Conservation (phyloP, 345 rosid species). For the Dimocarpus longan region DNA sequence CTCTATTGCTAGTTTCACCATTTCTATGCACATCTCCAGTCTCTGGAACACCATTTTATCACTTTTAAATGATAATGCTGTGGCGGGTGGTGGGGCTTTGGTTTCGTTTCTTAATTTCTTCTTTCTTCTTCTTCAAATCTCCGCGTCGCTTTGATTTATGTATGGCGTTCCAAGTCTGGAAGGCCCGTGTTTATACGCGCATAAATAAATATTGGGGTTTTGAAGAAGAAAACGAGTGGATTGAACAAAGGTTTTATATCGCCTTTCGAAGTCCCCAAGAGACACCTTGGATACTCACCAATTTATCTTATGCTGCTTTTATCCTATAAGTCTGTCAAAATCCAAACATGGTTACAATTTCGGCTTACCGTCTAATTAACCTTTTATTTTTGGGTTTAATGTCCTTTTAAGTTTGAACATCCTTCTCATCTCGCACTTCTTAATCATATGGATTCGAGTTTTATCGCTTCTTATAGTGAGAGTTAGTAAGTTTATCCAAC, state of each 20-base stretch:
- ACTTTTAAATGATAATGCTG: too few relatives aligned
- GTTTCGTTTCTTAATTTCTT: neutral
- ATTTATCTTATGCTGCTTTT: too few relatives aligned
- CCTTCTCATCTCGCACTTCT: too few relatives aligned
- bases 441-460: too few relatives aligned
- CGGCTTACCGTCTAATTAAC: too few relatives aligned
- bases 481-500: too few relatives aligned
- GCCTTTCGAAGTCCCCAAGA: conserved; percentile 17
- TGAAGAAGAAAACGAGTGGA: neutral
- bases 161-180: neutral
- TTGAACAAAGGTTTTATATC: neutral
- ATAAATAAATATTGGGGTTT: neutral
- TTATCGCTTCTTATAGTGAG: too few relatives aligned
- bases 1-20: conserved; percentile 44
- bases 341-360: too few relatives aligned
- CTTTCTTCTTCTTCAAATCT: neutral
- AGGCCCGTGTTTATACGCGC: neutral
- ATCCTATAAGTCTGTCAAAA: too few relatives aligned
- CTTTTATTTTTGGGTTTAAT: too few relatives aligned
- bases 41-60: conserved; percentile 47
- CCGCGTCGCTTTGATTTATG: neutral
- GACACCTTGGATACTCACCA: neutral
- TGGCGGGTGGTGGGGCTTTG: too few relatives aligned
- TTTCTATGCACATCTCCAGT: conserved; percentile 47
- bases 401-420: too few relatives aligned